Conservation (phyloP, 164 flowering plant genomes). For the Liriodendron chinense region DNA sequence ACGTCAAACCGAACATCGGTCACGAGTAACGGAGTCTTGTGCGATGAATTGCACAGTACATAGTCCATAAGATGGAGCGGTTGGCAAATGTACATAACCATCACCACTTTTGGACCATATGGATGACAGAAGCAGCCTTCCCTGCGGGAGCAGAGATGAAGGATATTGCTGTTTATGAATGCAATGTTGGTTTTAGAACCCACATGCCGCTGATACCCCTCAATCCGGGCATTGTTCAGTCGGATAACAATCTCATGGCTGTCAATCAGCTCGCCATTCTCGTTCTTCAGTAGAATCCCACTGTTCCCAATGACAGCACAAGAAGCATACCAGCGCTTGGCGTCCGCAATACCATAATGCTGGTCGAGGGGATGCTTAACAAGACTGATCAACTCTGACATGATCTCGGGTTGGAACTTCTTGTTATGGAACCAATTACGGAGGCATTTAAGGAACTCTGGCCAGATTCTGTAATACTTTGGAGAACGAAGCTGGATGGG, state of each 20-base stretch:
- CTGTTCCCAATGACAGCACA: slow-evolving; percentile 90
- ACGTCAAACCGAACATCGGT: slow-evolving; percentile 80
- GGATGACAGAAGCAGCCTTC: slow-evolving; percentile 79
- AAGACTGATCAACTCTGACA: slow-evolving; percentile 42
- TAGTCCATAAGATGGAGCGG: slow-evolving; percentile 76
- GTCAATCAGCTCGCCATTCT: slow-evolving; percentile 60
- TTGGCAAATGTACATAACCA: slow-evolving; percentile 82
- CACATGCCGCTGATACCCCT: slow-evolving; percentile 29
- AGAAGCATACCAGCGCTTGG: slow-evolving; percentile 30
- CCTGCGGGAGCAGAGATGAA: slow-evolving; percentile 67
- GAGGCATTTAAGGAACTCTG: slow-evolving; percentile 44
- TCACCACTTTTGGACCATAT: slow-evolving; percentile 60
- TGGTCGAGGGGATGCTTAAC: slow-evolving; percentile 47
- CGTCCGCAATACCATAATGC: slow-evolving; percentile 14
- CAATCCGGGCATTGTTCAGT: slow-evolving; percentile 66
- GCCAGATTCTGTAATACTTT: slow-evolving; percentile 44
- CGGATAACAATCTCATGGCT: slow-evolving; percentile 76
- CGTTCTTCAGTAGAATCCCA: slow-evolving; percentile 61
- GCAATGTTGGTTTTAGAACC: slow-evolving; percentile 8
- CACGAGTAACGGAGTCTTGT: slow-evolving; percentile 56
- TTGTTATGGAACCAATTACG: slow-evolving; percentile 52
- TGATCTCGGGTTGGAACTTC: slow-evolving; percentile 44
- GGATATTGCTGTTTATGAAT: slow-evolving; percentile 33
- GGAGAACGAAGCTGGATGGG: slow-evolving; percentile 43
- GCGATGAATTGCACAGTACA: slow-evolving; percentile 52